Evolutionary conservation across 1,284 basidiomycete species (phyloP).

Genomic region (Marasmius sp.): DNA sequence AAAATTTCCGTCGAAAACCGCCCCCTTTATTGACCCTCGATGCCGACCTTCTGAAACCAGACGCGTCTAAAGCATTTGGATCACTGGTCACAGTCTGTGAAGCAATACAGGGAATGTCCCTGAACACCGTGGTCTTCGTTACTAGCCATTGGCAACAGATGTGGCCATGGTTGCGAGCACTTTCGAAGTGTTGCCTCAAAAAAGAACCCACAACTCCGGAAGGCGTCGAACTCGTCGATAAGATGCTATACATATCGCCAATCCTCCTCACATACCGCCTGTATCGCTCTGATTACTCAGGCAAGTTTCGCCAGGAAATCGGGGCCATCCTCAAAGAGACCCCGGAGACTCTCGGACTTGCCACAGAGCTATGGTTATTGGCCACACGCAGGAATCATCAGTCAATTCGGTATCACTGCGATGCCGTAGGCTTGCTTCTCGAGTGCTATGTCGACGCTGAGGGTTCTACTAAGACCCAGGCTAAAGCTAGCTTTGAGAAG

Average conservation of each 20-base stretch:
- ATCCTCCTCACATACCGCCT: background rate
- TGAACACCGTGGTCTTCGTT: background rate
- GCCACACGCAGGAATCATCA: background rate
- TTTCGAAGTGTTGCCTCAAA: background rate
- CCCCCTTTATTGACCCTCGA: background rate
- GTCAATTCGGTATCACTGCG: background rate
- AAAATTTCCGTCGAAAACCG: too few relatives aligned
- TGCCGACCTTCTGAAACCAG: background rate
- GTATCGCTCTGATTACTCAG: background rate
- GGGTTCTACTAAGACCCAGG: background rate
- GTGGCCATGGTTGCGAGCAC: background rate
- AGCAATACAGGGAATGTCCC: background rate
- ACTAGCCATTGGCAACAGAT: background rate
- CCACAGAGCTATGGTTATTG: background rate
- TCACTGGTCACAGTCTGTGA: background rate
- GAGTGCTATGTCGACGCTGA: background rate
- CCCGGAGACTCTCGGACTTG: background rate
- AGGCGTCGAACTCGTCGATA: background rate
- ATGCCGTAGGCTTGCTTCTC: background rate
- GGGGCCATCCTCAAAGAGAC: background rate
- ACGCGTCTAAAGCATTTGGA: background rate
- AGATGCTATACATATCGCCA: background rate
- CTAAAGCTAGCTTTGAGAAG: background rate
- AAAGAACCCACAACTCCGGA: background rate
- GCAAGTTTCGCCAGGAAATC: background rate